Conservation (phyloP, 441 rosid species). For the Aleurites moluccanus region DNA sequence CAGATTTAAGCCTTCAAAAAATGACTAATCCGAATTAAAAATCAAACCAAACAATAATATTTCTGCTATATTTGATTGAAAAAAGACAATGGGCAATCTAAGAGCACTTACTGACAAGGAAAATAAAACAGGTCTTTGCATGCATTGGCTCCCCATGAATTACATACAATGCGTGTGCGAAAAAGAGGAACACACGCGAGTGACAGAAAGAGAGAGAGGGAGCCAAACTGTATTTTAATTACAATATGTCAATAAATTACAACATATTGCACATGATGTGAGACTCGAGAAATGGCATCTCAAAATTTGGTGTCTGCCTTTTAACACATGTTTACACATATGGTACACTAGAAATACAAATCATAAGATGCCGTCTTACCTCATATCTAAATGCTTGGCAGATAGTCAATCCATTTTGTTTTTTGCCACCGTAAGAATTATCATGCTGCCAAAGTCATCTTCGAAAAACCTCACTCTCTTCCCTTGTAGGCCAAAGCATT, state of each 20-base stretch:
- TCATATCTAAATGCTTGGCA: conserved; percentile 13
- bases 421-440: not conserved
- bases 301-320: conserved; percentile 42
- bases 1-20: not conserved
- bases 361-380: conserved; percentile 23
- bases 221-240: conserved; percentile 26
- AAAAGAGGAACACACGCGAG: not conserved
- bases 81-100: too few species aligned
- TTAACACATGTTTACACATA: conserved; percentile 29
- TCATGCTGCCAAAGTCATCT: not conserved
- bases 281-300: conserved; percentile 38
- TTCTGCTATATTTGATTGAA: not conserved
- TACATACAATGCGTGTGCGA: too few species aligned
- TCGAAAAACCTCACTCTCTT: conserved; percentile 32
- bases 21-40: not conserved
- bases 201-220: not conserved
- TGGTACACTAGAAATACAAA: conserved; percentile 38
- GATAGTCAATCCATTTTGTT: not conserved
- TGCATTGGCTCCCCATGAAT: not conserved
- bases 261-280: conserved; percentile 27
- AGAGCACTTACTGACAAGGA: not conserved
- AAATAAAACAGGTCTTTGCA: not conserved
- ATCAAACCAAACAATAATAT: not conserved
- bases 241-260: conserved; percentile 41
- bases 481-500: conserved; percentile 40